Percentiles rank a stretch among this genome's conserved stretches.
phyloP scores from a whole-genome alignment of 129 eudicot species.

The Saussurea involucrata region DNA sequence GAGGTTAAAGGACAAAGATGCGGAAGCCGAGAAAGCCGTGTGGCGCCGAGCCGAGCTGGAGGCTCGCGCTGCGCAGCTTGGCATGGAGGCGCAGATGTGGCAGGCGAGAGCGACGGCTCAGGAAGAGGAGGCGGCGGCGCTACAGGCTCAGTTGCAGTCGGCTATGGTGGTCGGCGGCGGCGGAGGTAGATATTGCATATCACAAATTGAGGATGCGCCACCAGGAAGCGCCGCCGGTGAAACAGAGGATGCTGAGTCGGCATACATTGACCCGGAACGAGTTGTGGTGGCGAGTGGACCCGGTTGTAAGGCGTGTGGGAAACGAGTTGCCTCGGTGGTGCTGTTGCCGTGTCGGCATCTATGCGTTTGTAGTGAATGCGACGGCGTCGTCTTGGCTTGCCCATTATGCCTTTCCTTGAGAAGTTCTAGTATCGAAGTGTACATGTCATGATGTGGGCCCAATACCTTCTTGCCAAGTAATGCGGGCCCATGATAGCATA shows the following conservation, averaged over 20 bases:
- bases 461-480: background rate
- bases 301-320: conserved; percentile 45
- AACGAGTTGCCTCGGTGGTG: conserved; percentile 49
- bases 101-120: conserved; percentile 34
- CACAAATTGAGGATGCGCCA: conserved; percentile 9
- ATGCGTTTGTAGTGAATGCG: conserved; percentile 47
- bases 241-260: conserved; percentile 52
- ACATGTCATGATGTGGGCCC: conserved; percentile 21
- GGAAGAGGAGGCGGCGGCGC: conserved; percentile 33
- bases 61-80: conserved; percentile 41
- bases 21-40: conserved; percentile 39
- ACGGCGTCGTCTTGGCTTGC: conserved; percentile 39
- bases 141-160: conserved; percentile 43
- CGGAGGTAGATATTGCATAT: background rate
- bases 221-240: conserved; percentile 19
- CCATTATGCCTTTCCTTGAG: conserved; percentile 40
- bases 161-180: conserved; percentile 25
- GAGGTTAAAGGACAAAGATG: conserved; percentile 44
- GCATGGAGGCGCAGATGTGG: conserved; percentile 41
- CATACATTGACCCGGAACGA: conserved; percentile 42
- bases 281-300: conserved; percentile 28
- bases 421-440: conserved; percentile 46
- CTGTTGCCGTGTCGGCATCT: conserved; percentile 54
- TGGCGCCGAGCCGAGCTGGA: conserved; percentile 45
- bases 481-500: background rate